Conservation (phyloP, 116 monocot genomes). For the Trichopus zeylanicus region DNA sequence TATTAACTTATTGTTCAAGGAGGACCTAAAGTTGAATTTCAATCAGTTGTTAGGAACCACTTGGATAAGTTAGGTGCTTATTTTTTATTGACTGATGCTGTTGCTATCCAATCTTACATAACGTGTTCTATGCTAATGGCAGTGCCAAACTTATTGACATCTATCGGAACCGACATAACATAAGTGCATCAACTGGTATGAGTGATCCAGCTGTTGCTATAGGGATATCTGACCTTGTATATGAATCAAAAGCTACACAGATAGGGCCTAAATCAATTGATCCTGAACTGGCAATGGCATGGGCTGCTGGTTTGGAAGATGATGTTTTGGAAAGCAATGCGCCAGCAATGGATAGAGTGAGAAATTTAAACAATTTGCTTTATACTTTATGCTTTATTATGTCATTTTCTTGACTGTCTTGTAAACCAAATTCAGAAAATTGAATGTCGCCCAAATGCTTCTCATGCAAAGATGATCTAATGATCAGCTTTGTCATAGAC, state of each 20-base stretch:
- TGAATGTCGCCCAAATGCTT: not conserved
- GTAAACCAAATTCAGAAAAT: too few species aligned
- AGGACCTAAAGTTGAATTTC: not conserved
- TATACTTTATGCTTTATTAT: not conserved
- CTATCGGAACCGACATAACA: conserved; percentile 94
- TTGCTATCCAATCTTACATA: too few species aligned
- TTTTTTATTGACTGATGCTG: too few species aligned
- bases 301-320: conserved; percentile 88
- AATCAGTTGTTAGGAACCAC: not conserved
- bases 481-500: too few species aligned
- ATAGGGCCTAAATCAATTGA: conserved; percentile 66
- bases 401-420: not conserved
- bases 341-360: conserved; percentile 81
- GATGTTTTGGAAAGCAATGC: conserved; percentile 72
- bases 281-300: conserved; percentile 94
- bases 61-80: not conserved
- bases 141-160: conserved; percentile 95
- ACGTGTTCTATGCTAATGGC: conserved; percentile 12
- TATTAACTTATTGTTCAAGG: too few species aligned
- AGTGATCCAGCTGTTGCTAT: conserved; percentile 97
- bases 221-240: conserved; percentile 95
- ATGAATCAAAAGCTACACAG: conserved; percentile 53
- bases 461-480: not conserved
- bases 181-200: conserved; percentile 74
- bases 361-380: conserved; percentile 11